Conservation (phyloP, 768 basidiomycete genomes). For the Rhodotorula paludigena region DNA sequence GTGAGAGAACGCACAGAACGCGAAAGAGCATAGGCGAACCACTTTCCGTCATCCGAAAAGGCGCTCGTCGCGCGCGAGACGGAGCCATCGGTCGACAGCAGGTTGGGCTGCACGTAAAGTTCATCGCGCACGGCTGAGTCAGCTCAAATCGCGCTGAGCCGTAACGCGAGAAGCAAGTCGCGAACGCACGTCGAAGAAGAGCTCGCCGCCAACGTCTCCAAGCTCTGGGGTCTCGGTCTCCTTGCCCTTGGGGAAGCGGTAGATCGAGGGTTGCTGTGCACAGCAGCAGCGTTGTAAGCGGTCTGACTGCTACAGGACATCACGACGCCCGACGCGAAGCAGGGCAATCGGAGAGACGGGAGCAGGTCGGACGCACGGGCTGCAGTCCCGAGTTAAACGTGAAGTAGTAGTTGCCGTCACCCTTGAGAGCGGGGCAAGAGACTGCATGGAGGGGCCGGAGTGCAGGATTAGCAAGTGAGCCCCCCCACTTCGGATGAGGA, state of each 20-base stretch:
- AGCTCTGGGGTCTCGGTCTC: constrained; percentile 38
- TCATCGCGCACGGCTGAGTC: too few relatives aligned
- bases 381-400: constrained; percentile 67
- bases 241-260: constrained; percentile 53
- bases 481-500: too few relatives aligned
- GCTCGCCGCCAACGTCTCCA: constrained; percentile 55
- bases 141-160: neutral
- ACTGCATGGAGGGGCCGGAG: constrained; percentile 52
- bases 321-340: neutral
- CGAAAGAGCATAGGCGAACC: constrained; percentile 52
- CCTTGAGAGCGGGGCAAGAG: constrained; percentile 58
- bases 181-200: constrained; percentile 61
- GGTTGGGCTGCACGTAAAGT: constrained; percentile 57
- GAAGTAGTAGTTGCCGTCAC: constrained; percentile 67
- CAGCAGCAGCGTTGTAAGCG: too few relatives aligned
- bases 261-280: constrained; percentile 60
- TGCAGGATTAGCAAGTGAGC: neutral
- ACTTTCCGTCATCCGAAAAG: constrained; percentile 65
- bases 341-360: constrained; percentile 3
- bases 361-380: constrained; percentile 61
- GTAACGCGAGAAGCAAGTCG: constrained; percentile 48
- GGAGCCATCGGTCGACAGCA: constrained; percentile 67
- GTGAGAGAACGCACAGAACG: constrained; percentile 5
- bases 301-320: neutral
- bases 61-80: constrained; percentile 58